Evolutionary conservation across 169 alveolate species (phyloP), one percentile per base, ranked within the genome.

Genomic region (Cystoisospora suis): DNA sequence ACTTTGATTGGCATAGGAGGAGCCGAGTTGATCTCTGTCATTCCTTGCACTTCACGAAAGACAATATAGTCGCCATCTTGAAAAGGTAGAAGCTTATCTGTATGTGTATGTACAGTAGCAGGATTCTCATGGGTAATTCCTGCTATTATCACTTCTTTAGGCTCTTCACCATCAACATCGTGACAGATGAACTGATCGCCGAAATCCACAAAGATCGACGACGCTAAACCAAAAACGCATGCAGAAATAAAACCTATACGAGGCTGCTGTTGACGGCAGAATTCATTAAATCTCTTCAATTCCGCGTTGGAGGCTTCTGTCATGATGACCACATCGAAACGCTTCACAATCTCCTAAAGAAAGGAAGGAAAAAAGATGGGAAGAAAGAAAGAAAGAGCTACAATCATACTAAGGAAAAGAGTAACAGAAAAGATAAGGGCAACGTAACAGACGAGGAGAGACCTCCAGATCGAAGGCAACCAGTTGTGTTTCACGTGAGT

Each of bases 141-240:
- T 40, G 97, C 94, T 17, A 97, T 92, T 29, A 95, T 95, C 61
- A 97, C 97, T 7, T 97, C 95, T 59, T 95, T 94, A 7, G 94
- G 95, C 83, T 97, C 98, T 70, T 96, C 98, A 20, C 99, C 99
- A 79, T 96, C 95, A 56, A 85, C 87, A 94, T 96, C 98, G 58
- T 94, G 94, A 77, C 98, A 95, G 44, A 91, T 91, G 96, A 98
- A 98, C 36, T 95, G 94, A 47, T 92, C 95, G 34, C 99, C 99
- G 91, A 97, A 98, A 93, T 99, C 99, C 44, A 97, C 99, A 93
- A 99, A 99, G 75, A 98, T 95, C 59, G 97, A 97, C n/a, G 99
- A 99, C 38, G 97, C 96, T 92, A 98, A 96, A 15, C 99, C 99
- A 65, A 90, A 80, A n/a, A 77, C 49, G 56, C 72, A 53, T n/a